Evolutionary conservation across 2,329 filamentous ascomycete genomes (phyloP).

Genomic region (Pestalotiopsis sp.): DNA sequence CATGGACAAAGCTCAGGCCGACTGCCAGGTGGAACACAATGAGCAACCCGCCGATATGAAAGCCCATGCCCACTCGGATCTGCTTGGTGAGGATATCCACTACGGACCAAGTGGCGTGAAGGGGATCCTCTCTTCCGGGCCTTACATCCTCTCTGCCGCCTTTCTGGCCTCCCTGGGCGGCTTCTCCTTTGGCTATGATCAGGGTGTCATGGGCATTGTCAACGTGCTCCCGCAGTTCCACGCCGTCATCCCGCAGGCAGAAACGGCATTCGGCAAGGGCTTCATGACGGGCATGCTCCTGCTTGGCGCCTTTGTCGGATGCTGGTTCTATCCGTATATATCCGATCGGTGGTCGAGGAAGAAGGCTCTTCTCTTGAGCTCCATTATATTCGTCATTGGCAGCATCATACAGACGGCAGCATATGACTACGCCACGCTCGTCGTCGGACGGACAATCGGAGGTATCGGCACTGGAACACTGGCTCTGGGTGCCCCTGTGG

Average conservation of each 20-base stretch:
- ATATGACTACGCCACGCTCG: slow-evolving; percentile 27
- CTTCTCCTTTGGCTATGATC: slow-evolving; percentile 47
- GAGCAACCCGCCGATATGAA: not conserved
- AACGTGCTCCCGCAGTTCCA: slow-evolving; percentile 49
- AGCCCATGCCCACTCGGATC: not conserved
- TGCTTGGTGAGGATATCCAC: not conserved
- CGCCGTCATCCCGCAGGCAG: slow-evolving; percentile 36
- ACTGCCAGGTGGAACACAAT: slow-evolving; percentile 6
- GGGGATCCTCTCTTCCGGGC: slow-evolving; percentile 12
- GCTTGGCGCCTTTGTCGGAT: slow-evolving; percentile 41
- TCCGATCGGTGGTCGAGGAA: slow-evolving; percentile 46
- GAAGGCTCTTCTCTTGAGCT: slow-evolving; percentile 41
- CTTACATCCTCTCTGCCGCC: slow-evolving; percentile 45
- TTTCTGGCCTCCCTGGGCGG: slow-evolving; percentile 47
- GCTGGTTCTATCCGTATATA: slow-evolving; percentile 36
- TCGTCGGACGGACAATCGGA: slow-evolving; percentile 31
- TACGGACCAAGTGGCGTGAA: slow-evolving; percentile 3
- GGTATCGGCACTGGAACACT: slow-evolving; percentile 33
- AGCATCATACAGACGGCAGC: slow-evolving; percentile 41
- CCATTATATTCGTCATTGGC: slow-evolving; percentile 43
- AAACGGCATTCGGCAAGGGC: slow-evolving; percentile 38
- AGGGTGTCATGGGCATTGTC: slow-evolving; percentile 43
- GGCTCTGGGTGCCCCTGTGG: slow-evolving; percentile 24
- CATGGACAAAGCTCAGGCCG: not conserved
- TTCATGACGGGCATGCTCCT: slow-evolving; percentile 47